Evolutionary conservation across 169 alveolate species (phyloP), one percentile per base, ranked within the genome.

Genomic region (Plasmodium cynomolgi): DNA sequence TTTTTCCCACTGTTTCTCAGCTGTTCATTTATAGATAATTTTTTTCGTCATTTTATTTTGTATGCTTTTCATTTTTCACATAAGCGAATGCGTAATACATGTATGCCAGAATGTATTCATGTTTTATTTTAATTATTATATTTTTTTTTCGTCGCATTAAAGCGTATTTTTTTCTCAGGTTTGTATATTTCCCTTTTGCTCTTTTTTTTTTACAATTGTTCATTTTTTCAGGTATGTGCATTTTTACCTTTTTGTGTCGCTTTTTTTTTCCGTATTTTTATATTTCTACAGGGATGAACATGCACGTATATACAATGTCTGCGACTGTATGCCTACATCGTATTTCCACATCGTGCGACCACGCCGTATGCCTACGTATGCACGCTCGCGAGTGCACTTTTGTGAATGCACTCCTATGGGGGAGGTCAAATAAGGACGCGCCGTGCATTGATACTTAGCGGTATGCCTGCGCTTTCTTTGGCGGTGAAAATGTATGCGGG

Each of bases 21-120:
- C 41, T 68, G 8, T 68, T 68, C n/a, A 68, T 29, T 68, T 68
- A 6, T 26, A 29, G 77, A 68, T 23, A 26, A 68, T 26, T 68
- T 68, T 68, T 20, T 68, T 29, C 77, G 77, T 68, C n/a, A 68
- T 68, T 50, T 68, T 68, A 68, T 68, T 68, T 68, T 68, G 77
- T 68, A 11, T 68, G n/a, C 37, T 68, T 68, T 1, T 23, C 77
- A 26, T 68, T 68, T 68, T 20, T 68, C 37, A 6, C 34, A 68
- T 23, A 68, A 9, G 77, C 37, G n/a, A 26, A 11, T 26, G 31
- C 31, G 37, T 23, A 29, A 11, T 68, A 29, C 17, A 44, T 44
- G n/a, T 68, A 62, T 68, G n/a, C 77, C 77, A 20, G 23, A 26
- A 68, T 68, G 37, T 68, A 68, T 68, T 26, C n/a, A 23, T 68